Percentiles rank a stretch among this genome's conserved stretches.
Evolutionary conservation across 2,329 filamentous ascomycete species (phyloP).

Genomic region (Ophiostoma sp.): DNA sequence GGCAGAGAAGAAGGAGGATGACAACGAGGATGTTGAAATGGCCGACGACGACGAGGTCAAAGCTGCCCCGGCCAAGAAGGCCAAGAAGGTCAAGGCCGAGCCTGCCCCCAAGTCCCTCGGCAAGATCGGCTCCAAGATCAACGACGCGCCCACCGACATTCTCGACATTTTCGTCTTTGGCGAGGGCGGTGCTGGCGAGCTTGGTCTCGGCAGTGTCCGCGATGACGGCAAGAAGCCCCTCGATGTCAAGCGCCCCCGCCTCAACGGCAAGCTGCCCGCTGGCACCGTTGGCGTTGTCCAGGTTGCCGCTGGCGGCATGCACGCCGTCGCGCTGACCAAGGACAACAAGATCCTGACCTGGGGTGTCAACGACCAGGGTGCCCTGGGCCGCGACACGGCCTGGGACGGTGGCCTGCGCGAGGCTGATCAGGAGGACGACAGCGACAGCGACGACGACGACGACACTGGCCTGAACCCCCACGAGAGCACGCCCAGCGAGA

Average conservation of each 20-base stretch:
- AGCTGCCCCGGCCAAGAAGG: constrained; percentile 21
- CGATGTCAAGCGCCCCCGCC: constrained; percentile 68
- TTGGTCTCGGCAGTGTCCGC: constrained; percentile 68
- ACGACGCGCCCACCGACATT: constrained; percentile 55
- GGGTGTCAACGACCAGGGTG: constrained; percentile 83
- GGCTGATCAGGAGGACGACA: constrained; percentile 45
- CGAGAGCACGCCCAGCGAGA: constrained; percentile 56
- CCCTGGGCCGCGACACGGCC: constrained; percentile 66
- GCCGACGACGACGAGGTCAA: constrained; percentile 21
- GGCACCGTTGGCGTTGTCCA: constrained; percentile 63
- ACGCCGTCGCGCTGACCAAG: constrained; percentile 67
- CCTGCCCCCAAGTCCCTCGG: constrained; percentile 39
- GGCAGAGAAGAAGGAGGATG: constrained; percentile 18
- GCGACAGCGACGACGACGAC: constrained; percentile 32
- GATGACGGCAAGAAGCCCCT: constrained; percentile 55
- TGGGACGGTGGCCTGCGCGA: constrained; percentile 55
- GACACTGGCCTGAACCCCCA: constrained; percentile 52
- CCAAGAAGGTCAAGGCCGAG: constrained; percentile 22
- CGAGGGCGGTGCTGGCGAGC: constrained; percentile 73
- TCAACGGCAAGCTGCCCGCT: constrained; percentile 56
- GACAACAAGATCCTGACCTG: constrained; percentile 79
- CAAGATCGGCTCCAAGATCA: constrained; percentile 44
- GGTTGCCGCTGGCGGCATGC: constrained; percentile 76
- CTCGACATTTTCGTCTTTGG: constrained; percentile 77
- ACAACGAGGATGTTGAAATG: constrained; percentile 20